phyloP scores from a whole-genome alignment of 768 basidiomycete genomes.

The Naganishia vishniacii region DNA sequence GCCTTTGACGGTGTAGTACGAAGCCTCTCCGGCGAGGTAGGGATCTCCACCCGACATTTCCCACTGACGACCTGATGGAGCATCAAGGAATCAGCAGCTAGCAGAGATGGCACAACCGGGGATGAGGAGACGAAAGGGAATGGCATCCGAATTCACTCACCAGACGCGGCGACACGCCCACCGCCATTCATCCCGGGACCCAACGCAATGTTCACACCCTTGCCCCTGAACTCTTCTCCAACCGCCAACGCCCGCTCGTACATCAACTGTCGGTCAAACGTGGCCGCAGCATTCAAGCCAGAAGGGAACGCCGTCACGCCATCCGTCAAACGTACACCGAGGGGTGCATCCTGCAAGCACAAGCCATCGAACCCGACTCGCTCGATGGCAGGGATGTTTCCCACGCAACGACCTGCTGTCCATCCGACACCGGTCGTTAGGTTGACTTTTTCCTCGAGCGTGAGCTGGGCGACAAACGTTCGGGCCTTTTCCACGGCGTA shows the following conservation, averaged over 20 bases:
- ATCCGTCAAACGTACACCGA: slow-evolving; percentile 72
- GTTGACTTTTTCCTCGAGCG: slow-evolving; percentile 58
- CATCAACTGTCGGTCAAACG: slow-evolving; percentile 75
- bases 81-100: no score
- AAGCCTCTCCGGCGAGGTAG: slow-evolving; percentile 70
- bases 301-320: slow-evolving; percentile 74
- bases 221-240: slow-evolving; percentile 73
- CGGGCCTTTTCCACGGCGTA: slow-evolving; percentile 40
- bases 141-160: background rate
- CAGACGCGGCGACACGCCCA: background rate
- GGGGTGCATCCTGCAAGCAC: slow-evolving; percentile 55
- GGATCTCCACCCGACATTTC: slow-evolving; percentile 92
- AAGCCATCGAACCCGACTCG: slow-evolving; percentile 40
- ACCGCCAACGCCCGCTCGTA: slow-evolving; percentile 70
- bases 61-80: slow-evolving; percentile 71
- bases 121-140: no score
- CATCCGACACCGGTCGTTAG: slow-evolving; percentile 55
- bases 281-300: slow-evolving; percentile 74
- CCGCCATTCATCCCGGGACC: slow-evolving; percentile 29
- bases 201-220: slow-evolving; percentile 76
- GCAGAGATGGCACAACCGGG: no score
- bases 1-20: slow-evolving; percentile 73
- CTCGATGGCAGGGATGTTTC: slow-evolving; percentile 40
- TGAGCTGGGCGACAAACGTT: slow-evolving; percentile 52
- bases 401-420: slow-evolving; percentile 43